Evolutionary conservation across 108 stramenopile genomes (phyloP).

Genomic region (Cyclotella distinguenda): DNA sequence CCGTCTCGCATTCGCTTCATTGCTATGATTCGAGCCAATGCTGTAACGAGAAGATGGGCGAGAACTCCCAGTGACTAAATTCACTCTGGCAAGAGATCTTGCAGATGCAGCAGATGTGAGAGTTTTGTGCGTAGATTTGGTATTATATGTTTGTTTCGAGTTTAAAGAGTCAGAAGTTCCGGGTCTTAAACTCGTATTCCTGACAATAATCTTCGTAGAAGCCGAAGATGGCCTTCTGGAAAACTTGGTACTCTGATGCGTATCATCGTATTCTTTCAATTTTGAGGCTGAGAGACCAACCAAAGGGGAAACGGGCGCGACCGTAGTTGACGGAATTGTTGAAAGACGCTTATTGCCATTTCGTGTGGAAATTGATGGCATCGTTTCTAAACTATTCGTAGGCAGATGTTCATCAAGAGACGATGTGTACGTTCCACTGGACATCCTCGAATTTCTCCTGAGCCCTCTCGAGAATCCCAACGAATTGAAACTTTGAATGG

Average conservation of each 20-base stretch:
- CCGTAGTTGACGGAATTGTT: slow-evolving; percentile 55
- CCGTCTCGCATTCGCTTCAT: background rate
- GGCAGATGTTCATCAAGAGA: slow-evolving; percentile 4
- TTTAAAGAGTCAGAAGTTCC: slow-evolving; percentile 14
- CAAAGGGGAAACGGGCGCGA: slow-evolving; percentile 63
- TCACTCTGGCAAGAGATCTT: background rate
- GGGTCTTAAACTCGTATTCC: slow-evolving; percentile 10
- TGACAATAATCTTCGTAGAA: background rate
- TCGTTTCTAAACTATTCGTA: slow-evolving; percentile 36
- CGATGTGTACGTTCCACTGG: slow-evolving; percentile 5
- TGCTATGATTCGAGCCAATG: background rate
- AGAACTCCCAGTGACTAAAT: background rate
- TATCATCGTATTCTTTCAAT: slow-evolving; percentile 19
- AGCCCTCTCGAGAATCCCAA: slow-evolving; percentile 1
- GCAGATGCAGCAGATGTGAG: background rate
- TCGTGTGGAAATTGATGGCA: slow-evolving; percentile 23
- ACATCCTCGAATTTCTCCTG: background rate
- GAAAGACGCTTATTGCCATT: slow-evolving; percentile 59
- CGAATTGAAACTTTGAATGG: slow-evolving; percentile 24
- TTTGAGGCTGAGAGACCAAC: slow-evolving; percentile 28
- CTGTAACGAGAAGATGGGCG: slow-evolving; percentile 33
- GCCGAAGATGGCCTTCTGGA: background rate
- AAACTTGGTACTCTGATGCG: background rate
- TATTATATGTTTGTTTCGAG: background rate
- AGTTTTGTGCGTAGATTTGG: background rate